These are phyloP conservation scores for Ilyonectria sp. DNA, from an alignment of 2,329 filamentous ascomycete genomes.

Conservation along the genomic window DNA sequence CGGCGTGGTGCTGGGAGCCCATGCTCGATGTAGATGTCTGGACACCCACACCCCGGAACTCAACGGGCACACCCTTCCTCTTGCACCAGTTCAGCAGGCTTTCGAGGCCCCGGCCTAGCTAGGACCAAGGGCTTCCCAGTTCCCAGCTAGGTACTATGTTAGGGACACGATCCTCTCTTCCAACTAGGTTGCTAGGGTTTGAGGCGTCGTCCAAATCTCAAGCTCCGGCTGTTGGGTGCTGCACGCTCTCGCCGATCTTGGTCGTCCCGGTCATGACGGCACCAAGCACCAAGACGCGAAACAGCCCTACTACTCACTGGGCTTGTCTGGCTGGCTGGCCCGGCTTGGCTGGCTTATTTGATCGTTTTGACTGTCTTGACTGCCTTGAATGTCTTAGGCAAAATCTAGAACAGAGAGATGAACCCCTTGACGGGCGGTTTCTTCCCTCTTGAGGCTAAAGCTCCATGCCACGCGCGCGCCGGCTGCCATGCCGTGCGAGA, in stretches of 20 bases:
- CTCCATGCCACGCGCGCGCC: conserved; percentile 41
- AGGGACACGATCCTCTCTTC: neutral
- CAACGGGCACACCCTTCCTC: conserved; percentile 22
- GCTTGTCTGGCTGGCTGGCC: neutral
- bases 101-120: conserved; percentile 7
- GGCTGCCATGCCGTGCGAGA: conserved; percentile 19
- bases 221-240: conserved; percentile 11
- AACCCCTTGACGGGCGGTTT: conserved; percentile 39
- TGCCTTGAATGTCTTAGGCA: conserved; percentile 24
- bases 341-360: neutral
- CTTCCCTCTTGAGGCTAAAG: conserved; percentile 34
- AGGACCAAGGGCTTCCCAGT: conserved; percentile 3
- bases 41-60: conserved; percentile 13
- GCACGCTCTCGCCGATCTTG: conserved; percentile 23
- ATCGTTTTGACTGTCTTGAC: neutral
- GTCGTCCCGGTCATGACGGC: conserved; percentile 22
- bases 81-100: conserved; percentile 15
- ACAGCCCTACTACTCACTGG: conserved; percentile 22
- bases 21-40: conserved; percentile 13
- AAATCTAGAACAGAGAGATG: conserved; percentile 36
- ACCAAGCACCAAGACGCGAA: conserved; percentile 17
- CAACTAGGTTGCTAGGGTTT: neutral
- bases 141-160: neutral
- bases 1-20: conserved; percentile 13
- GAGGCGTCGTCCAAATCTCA: conserved; percentile 6